A percentile compares a stretch with the other conserved stretches of the same genome.
Conservation (phyloP, 805 yeast genomes). For the Metschnikowia hibisci region DNA sequence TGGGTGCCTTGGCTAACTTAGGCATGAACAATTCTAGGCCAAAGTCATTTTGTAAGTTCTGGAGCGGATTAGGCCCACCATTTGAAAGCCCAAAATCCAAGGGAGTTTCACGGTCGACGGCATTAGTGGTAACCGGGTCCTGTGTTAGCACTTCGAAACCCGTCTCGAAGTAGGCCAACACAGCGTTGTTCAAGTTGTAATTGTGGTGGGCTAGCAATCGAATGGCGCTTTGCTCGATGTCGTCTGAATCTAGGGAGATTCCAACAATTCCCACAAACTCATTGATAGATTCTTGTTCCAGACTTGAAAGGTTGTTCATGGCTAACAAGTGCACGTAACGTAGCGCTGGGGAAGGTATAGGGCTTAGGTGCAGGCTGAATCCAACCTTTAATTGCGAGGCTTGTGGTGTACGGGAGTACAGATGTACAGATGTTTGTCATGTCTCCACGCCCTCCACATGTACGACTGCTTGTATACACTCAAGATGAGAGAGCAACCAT, state of each 20-base stretch:
- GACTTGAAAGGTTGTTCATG: conserved; percentile 7
- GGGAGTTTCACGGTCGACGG: conserved; percentile 4
- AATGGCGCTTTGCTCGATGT: conserved; percentile 9
- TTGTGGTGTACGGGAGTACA: conserved; percentile 1
- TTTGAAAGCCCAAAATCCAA: not conserved
- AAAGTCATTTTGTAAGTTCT: conserved; percentile 27
- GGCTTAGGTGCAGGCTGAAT: not conserved
- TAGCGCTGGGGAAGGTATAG: not conserved
- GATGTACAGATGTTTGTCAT: not conserved
- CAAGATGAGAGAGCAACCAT: not conserved
- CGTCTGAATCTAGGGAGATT: conserved; percentile 13
- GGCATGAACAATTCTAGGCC: conserved; percentile 30
- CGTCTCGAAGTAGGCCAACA: conserved; percentile 57
- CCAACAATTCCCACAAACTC: conserved; percentile 18
- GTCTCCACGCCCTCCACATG: conserved; percentile 1
- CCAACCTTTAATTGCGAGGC: not conserved
- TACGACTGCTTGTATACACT: conserved; percentile 1
- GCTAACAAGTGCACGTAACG: not conserved
- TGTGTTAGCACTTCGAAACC: conserved; percentile 29
- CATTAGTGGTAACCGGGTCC: conserved; percentile 1
- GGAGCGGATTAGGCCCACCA: not conserved
- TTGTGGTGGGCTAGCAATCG: conserved; percentile 21
- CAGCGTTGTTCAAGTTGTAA: conserved; percentile 60
- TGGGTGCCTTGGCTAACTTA: conserved; percentile 38
- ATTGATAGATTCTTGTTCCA: conserved; percentile 12